Percentiles rank a stretch among this genome's conserved stretches.
phyloP scores from a whole-genome alignment of 2,329 filamentous ascomycete genomes.

The Leptosphaerulina australis region DNA sequence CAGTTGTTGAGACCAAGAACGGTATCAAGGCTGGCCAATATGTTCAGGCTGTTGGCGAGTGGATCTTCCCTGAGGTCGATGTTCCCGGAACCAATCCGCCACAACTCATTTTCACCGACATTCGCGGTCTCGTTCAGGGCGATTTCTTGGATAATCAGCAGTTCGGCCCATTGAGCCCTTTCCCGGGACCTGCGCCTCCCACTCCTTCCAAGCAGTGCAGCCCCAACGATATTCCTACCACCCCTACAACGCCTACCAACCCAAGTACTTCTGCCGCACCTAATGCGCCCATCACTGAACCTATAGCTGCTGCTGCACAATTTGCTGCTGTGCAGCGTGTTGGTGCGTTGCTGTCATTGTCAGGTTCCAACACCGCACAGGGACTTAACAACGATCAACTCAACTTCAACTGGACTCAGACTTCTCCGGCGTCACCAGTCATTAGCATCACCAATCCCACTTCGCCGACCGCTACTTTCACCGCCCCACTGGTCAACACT shows the following conservation, averaged over 20 bases:
- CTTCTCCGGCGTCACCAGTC: conserved; percentile 22
- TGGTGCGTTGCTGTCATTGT: conserved; percentile 38
- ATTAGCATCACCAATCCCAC: conserved; percentile 30
- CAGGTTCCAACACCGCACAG: conserved; percentile 37
- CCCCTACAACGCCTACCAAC: conserved; percentile 10
- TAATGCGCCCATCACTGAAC: conserved; percentile 14
- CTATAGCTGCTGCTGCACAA: conserved; percentile 25
- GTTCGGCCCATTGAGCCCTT: conserved; percentile 50
- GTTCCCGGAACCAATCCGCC: conserved; percentile 48
- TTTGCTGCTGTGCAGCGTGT: conserved; percentile 37
- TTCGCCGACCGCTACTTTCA: conserved; percentile 30
- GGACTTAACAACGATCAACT: conserved; percentile 31
- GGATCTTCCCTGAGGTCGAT: conserved; percentile 53
- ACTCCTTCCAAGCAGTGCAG: conserved; percentile 34
- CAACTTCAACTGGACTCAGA: conserved; percentile 43
- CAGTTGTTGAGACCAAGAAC: conserved; percentile 46
- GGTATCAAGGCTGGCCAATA: conserved; percentile 52
- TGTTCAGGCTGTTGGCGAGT: conserved; percentile 51
- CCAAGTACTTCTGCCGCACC: background rate
- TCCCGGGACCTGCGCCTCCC: conserved; percentile 40
- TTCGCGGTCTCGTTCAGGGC: conserved; percentile 44
- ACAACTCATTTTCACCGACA: conserved; percentile 39
- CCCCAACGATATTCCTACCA: conserved; percentile 25
- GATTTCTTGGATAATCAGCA: conserved; percentile 38
- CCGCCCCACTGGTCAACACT: conserved; percentile 29